Evolutionary conservation across 306 rosid genomes (phyloP).

Genomic region (Coriaria nepalensis): DNA sequence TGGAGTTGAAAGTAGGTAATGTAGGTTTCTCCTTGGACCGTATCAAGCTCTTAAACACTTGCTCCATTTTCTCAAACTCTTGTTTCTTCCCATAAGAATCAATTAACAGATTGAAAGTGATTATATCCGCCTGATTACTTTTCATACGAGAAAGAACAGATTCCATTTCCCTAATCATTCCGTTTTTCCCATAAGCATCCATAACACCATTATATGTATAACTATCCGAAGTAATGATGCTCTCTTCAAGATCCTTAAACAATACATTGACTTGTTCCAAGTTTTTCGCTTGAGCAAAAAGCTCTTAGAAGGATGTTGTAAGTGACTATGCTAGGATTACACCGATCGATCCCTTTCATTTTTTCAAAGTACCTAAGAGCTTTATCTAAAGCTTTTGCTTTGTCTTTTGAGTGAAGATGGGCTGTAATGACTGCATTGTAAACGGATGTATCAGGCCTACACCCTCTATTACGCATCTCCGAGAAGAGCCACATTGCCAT

Average conservation of each 20-base stretch:
- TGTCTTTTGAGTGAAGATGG: constrained; percentile 67
- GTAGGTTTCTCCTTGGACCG: constrained; percentile 70
- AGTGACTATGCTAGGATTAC: constrained; percentile 78
- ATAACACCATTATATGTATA: constrained; percentile 85
- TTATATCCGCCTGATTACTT: constrained; percentile 62
- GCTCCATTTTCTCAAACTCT: constrained; percentile 85
- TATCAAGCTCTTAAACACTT: constrained; percentile 74
- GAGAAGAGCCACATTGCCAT: constrained; percentile 97
- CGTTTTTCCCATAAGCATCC: constrained; percentile 83
- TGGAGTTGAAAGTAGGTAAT: constrained; percentile 79
- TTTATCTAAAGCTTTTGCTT: constrained; percentile 67
- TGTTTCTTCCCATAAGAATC: constrained; percentile 93
- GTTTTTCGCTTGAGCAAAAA: constrained; percentile 60
- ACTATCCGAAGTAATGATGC: constrained; percentile 57
- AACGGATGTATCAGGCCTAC: constrained; percentile 83
- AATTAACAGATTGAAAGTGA: constrained; percentile 69
- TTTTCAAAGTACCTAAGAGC: constrained; percentile 67
- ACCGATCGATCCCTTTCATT: constrained; percentile 82
- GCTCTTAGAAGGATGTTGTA: constrained; percentile 86
- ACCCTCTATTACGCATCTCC: constrained; percentile 84
- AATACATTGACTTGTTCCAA: constrained; percentile 48
- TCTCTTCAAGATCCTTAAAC: constrained; percentile 80
- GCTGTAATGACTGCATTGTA: constrained; percentile 83
- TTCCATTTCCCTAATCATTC: constrained; percentile 92
- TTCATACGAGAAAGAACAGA: constrained; percentile 63